Evolutionary conservation across 441 rosid genomes (phyloP).

Genomic region (Isatis lusitanica): DNA sequence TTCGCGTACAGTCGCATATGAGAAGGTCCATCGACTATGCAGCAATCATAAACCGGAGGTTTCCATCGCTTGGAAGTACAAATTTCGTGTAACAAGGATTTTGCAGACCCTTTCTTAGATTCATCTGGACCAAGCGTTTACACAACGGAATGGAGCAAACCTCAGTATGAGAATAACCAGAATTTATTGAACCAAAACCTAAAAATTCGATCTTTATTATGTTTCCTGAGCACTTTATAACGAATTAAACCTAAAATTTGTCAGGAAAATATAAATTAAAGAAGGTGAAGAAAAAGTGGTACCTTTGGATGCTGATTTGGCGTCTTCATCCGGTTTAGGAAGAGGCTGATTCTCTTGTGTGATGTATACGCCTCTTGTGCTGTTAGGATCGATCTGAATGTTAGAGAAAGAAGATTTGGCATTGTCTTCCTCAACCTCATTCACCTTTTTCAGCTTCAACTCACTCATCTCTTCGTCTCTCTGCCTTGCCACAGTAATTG

Average conservation of each 20-base stretch:
- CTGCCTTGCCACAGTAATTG: not conserved
- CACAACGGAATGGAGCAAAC: not conserved
- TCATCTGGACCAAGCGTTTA: conserved; percentile 32
- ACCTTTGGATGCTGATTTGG: conserved; percentile 9
- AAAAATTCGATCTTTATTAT: not conserved
- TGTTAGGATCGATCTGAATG: conserved; percentile 34
- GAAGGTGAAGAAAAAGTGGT: not conserved
- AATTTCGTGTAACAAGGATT: conserved; percentile 45
- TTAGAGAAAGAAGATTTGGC: conserved; percentile 20
- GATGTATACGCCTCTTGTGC: conserved; percentile 19
- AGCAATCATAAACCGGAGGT: conserved; percentile 55
- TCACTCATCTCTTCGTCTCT: conserved; percentile 1
- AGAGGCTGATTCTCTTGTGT: not conserved
- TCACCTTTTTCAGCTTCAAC: not conserved
- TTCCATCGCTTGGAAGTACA: conserved; percentile 56
- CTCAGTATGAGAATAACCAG: not conserved
- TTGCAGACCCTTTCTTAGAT: conserved; percentile 34
- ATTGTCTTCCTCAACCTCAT: conserved; percentile 22
- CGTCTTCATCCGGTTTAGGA: not conserved
- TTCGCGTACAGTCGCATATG: conserved; percentile 56
- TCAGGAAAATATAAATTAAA: not conserved
- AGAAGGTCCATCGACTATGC: conserved; percentile 57
- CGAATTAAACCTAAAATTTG: not conserved
- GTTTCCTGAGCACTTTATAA: not conserved
- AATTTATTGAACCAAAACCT: not conserved